These are phyloP conservation scores for Trichoderma arundinaceum DNA, from an alignment of 2,329 filamentous ascomycete genomes.

Conservation along the genomic window DNA sequence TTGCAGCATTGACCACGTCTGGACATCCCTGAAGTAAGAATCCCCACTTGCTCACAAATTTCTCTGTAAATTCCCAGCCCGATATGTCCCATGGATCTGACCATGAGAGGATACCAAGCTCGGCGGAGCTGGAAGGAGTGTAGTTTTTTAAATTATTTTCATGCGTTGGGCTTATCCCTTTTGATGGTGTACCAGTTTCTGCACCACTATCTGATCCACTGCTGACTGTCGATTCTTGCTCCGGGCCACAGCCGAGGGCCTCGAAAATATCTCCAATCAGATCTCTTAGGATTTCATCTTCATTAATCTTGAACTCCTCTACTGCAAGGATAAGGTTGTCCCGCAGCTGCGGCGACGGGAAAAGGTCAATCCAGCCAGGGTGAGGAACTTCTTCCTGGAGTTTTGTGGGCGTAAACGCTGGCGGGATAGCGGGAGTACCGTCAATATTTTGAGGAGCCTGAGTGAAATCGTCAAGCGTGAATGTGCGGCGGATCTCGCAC, in stretches of 20 bases:
- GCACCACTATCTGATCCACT: neutral
- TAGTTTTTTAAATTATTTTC: neutral
- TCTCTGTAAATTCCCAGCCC: slow-evolving; percentile 29
- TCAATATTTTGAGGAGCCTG: slow-evolving; percentile 4
- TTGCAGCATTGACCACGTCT: slow-evolving; percentile 24
- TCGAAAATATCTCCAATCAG: slow-evolving; percentile 32
- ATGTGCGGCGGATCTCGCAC: slow-evolving; percentile 30
- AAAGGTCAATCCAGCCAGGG: slow-evolving; percentile 34
- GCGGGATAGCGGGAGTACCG: slow-evolving; percentile 26
- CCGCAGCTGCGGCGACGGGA: slow-evolving; percentile 34
- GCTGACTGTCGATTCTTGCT: neutral
- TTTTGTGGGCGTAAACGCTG: slow-evolving; percentile 33
- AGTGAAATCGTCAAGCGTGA: neutral
- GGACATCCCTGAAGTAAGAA: slow-evolving; percentile 28
- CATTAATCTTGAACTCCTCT: slow-evolving; percentile 28
- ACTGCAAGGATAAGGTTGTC: slow-evolving; percentile 35
- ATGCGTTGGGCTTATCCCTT: neutral
- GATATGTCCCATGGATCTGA: slow-evolving; percentile 35
- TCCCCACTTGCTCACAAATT: slow-evolving; percentile 23
- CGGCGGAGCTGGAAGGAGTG: neutral
- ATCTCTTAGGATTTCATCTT: slow-evolving; percentile 33
- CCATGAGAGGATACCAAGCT: slow-evolving; percentile 34
- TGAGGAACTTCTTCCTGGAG: slow-evolving; percentile 33
- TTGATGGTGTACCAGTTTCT: neutral
- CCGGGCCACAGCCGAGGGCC: neutral